Conservation (phyloP, 768 basidiomycete species). For the Kwoniella dejecticola region DNA sequence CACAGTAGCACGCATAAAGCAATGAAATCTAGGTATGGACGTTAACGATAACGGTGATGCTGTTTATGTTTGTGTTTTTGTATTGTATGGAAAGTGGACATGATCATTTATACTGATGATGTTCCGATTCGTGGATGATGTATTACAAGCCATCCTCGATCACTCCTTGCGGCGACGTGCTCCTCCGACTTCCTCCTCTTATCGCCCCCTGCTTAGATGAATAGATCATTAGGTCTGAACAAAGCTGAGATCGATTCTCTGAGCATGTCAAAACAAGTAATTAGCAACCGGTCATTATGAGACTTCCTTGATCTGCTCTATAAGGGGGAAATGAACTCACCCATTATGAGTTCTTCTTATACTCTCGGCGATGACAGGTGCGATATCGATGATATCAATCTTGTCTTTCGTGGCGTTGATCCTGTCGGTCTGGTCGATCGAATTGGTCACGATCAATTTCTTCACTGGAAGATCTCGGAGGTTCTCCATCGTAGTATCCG, state of each 20-base stretch:
- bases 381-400: conserved; percentile 92
- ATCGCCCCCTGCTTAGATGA: conserved; percentile 1
- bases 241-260: conserved; percentile 55
- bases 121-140: no score
- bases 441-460: conserved; percentile 97
- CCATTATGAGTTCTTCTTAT: conserved; percentile 95
- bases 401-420: conserved; percentile 73
- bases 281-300: conserved; percentile 13
- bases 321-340: conserved; percentile 27
- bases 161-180: no score
- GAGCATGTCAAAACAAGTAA: not conserved
- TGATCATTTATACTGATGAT: no score
- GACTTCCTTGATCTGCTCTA: no score
- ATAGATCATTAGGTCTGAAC: conserved; percentile 43
- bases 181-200: not conserved
- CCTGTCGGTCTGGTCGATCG: conserved; percentile 76
- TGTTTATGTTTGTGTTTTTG: no score
- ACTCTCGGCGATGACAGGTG: conserved; percentile 91
- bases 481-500: conserved; percentile 77
- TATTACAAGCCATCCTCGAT: no score
- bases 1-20: no score
- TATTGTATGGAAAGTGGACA: no score
- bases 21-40: no score
- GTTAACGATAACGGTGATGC: no score
- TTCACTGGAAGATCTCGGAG: conserved; percentile 75